A percentile compares a stretch with the other conserved stretches of the same genome.
phyloP scores from a whole-genome alignment of 495 filamentous ascomycete genomes.

The Tuber umbilicatum region DNA sequence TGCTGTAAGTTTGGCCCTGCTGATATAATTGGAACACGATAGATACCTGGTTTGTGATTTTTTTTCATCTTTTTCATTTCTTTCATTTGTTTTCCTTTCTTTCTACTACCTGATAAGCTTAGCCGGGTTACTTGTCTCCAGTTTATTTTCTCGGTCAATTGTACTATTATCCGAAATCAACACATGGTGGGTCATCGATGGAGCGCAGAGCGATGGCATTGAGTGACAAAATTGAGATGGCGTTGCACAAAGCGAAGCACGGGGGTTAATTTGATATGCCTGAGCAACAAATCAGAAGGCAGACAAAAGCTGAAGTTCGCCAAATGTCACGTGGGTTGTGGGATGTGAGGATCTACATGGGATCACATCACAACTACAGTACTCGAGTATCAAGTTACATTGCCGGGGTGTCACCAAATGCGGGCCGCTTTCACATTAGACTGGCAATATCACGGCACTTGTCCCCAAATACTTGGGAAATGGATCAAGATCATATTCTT shows the following conservation, averaged over 20 bases:
- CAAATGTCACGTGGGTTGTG: background rate
- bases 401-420: background rate
- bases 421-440: background rate
- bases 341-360: background rate
- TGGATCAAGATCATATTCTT: background rate
- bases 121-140: background rate
- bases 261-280: background rate
- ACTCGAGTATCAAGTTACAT: background rate
- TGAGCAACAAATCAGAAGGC: background rate
- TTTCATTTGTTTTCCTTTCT: background rate
- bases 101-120: background rate
- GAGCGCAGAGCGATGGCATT: background rate
- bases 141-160: background rate
- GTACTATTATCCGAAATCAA: background rate
- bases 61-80: background rate
- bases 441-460: background rate
- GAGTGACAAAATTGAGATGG: background rate
- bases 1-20: conserved; percentile 1
- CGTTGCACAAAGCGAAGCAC: background rate
- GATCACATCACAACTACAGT: background rate
- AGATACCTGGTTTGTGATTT: background rate
- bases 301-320: background rate
- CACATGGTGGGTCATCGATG: conserved; percentile 3
- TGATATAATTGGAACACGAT: conserved; percentile 5
- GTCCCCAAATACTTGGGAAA: background rate